Base-by-base conservation (phyloP, 805 yeast genomes). In the Barnettozyma wickerhamii region DNA sequence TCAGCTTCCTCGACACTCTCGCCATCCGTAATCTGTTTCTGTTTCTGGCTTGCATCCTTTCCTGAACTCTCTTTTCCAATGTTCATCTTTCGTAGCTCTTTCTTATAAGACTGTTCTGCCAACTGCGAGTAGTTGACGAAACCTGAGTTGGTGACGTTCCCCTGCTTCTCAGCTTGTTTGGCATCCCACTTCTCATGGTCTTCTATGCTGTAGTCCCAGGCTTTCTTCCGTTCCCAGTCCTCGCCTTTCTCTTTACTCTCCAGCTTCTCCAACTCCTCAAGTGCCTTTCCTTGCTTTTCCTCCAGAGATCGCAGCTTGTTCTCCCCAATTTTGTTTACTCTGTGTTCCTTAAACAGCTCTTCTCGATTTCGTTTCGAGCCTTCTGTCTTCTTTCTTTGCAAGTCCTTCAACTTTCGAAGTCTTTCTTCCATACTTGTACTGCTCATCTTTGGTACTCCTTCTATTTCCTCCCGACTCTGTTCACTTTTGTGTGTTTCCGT, bases 151-250 rank as follows among this genome's bases (percentile, higher is more conserved):
- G 50, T 49, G 6, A 48, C 46, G 7, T 63, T 59, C 6, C 47
- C 47, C 30, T 50, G 48, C 38, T 59, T 63, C 36, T 50, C 47
- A 32, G 52, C 60, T 41, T 60, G 53, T 39, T 66, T 69, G 21
- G 52, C 62, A 19, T 78, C 74, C 89, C 89, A 83, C 40, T 65
- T 64, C 47, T 79, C 84, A 41, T 77, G 70, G 39, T 84, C 85
- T 39, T 77, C 84, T 5, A 81, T 71, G 0, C 84, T 72, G 61
- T 77, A 75, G 41, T 75, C 75, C 73, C 75, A 65, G 37, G 69
- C 74, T 39, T 69, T 64, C 40, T 61, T 54, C 19, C 77, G 60
- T 30, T 69, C 74, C 37, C 52, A 60, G 38, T 67, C 68, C 30
- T 64, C 68, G 1, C 72, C 74, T 10, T 51, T 52, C 10, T 63